Percentiles rank a stretch among this genome's conserved stretches.
Conservation (phyloP, 2,329 filamentous ascomycete species). For the Dothideomycetes sp. region DNA sequence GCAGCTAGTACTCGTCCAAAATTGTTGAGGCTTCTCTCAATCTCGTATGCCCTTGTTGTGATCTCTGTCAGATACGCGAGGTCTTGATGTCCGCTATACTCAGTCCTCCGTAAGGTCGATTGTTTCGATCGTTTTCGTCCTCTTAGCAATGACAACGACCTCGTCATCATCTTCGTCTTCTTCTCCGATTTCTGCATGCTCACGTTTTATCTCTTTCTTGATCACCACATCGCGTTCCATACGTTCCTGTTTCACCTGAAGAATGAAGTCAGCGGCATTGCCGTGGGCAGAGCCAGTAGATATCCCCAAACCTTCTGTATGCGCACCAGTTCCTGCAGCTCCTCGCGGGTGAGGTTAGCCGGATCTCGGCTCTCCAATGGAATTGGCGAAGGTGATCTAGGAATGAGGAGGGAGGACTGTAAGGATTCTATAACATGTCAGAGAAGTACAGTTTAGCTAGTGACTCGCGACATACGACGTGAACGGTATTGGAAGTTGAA, state of each 20-base stretch:
- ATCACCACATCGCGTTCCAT: background rate
- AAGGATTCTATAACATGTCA: conserved; percentile 8
- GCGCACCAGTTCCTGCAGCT: conserved; percentile 11
- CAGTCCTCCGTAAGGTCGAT: conserved; percentile 4
- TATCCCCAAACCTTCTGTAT: conserved; percentile 3
- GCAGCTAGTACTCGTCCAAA: too few relatives aligned
- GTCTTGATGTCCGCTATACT: too few relatives aligned
- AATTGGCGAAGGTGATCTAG: conserved; percentile 12
- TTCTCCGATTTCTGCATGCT: background rate
- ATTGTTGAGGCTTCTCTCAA: too few relatives aligned
- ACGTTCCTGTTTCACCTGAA: background rate
- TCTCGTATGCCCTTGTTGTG: too few relatives aligned
- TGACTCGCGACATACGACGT: conserved; percentile 13
- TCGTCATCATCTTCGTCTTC: background rate
- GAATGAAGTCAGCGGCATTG: background rate
- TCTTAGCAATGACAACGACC: background rate
- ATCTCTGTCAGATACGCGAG: too few relatives aligned
- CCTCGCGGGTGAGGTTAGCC: conserved; percentile 7
- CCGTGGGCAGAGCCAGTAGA: too few relatives aligned
- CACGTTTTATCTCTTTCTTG: conserved; percentile 6
- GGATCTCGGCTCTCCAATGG: conserved; percentile 12
- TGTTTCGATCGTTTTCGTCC: background rate
- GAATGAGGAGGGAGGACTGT: conserved; percentile 12
- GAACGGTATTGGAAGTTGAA: conserved; percentile 16
- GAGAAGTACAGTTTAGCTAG: conserved; percentile 14